Evolutionary conservation across 495 filamentous ascomycete species (phyloP), one percentile per base, ranked within the genome.

Genomic region (Penicillium egyptiacum): DNA sequence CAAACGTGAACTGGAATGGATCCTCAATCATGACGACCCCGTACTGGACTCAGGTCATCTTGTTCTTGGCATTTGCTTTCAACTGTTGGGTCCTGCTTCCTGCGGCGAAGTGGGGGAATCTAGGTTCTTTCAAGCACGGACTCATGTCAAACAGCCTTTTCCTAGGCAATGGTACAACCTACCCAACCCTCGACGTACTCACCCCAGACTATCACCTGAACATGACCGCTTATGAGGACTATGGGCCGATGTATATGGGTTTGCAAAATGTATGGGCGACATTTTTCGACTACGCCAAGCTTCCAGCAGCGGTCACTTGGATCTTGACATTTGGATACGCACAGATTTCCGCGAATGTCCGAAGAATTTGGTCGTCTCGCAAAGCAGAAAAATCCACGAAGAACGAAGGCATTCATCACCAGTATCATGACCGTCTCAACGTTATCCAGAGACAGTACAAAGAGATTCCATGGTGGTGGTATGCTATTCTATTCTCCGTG

Each of bases 401-500:
- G 20, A 68, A 64, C 14, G 51, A 73, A 44, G 66, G 72, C 26
- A 77, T 82, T 48, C 80, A 81, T 53, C 62, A 81, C 49, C 79
- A 80, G 56, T 83, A 82, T 56, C 72, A 74, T 17, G 82, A 83
- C 48, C 73, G 76, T 11, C 69, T 83, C 8, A 84, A 83, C 57
- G 73, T 83, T n/a, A 66, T 83, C 44, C 78, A 80, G 67, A 72
- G 80, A 28, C 63, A 72, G 5, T 83, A 85, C 46, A 75, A 78
- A 52, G 80, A 83, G 56, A 78, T 85, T 2, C 81, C 80, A 0
- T 55, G 77, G 8, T 81, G 77, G 78, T 83, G 82, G 82, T 85
- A 81, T 50, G 22, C 73, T 6, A 57, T 52, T 25, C 63, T 83
- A 16, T 82, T 85, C 54, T 28, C 73, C 14, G 68, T 55, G 5